Base-by-base conservation (phyloP, 2,329 filamentous ascomycete genomes). In the Alternaria ventricosa region DNA sequence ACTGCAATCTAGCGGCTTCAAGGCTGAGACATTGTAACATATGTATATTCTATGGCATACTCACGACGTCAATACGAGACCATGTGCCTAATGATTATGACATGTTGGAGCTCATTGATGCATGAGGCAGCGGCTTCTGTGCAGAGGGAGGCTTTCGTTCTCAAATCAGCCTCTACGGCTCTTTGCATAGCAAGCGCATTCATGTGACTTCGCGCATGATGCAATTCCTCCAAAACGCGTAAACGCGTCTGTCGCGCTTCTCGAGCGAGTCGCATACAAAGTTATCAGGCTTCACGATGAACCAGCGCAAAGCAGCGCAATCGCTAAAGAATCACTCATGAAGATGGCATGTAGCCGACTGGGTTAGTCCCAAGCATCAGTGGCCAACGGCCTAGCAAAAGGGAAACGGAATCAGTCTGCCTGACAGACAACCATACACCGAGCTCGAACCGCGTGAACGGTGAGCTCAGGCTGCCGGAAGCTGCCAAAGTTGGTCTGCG, bases 371-470 rank as follows among this genome's bases (percentile, higher is more conserved):
- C 90, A 88, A 91, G 90, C 92, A 88, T 95, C 92, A 97, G 84
- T 72, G 87, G 89, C 91, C 92, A 85, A 96, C 90, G 92, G 91
- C 88, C 92, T 96, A 87, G 89, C 92, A 87, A 88, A 93, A 93
- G 87, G 88, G 92, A 90, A 69, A 65, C 70, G 77, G 74, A 79
- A 79, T 79, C 72, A 79, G 75, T 74, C 73, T 72, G 75, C 76
- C 77, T 74, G 74, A 68, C 70, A 67, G 47, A 69, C 71, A 65
- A 63, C 69, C 73, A 54, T 73, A 70, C 72, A 76, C 78, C 76
- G 77, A 80, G 76, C 75, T 80, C 78, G 70, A 78, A 76, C 76
- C 75, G 70, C 62, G 50, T 55, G 53, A 55, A 55, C 67, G 74
- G 75, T 66, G 71, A 79, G 70, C 74, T 80, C 78, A 88, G 87